Evolutionary conservation across 75 land plant species (phyloP).

Genomic region (Cupressus sempervirens): DNA sequence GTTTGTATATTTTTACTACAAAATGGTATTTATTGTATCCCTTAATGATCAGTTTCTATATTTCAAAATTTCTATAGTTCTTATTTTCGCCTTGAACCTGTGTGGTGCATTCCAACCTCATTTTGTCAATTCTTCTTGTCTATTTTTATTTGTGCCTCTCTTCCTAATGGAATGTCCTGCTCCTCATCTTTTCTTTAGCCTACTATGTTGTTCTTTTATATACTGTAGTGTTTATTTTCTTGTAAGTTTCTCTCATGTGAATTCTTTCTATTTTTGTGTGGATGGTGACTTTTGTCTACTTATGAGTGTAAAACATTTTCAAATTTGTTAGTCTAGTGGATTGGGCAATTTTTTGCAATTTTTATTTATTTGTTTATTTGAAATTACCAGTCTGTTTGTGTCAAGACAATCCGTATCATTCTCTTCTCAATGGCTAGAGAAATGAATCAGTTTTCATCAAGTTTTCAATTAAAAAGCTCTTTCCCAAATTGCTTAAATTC

Average conservation of each 20-base stretch:
- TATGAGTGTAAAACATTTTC: background rate
- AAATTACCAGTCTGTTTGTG: background rate
- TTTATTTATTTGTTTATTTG: background rate
- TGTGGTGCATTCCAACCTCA: background rate
- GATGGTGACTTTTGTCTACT: background rate
- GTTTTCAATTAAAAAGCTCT: background rate
- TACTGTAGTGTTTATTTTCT: background rate
- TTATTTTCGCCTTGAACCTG: background rate
- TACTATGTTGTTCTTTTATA: background rate
- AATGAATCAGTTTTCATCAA: background rate
- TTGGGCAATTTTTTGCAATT: background rate
- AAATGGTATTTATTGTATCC: background rate
- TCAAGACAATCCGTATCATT: background rate
- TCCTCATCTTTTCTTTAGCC: background rate
- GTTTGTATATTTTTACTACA: background rate
- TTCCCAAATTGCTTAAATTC: background rate
- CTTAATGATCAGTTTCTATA: background rate
- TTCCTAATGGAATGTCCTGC: background rate
- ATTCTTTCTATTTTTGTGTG: background rate
- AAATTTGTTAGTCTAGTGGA: background rate
- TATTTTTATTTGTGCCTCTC: background rate
- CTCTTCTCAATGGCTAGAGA: background rate
- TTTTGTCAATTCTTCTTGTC: background rate
- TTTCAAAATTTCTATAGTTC: background rate
- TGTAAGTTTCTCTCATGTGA: background rate